A percentile compares a stretch with the other conserved stretches of the same genome.
These are phyloP conservation scores for Ballota nigra DNA, from an alignment of 257 asterid genomes.

Conservation along the genomic window DNA sequence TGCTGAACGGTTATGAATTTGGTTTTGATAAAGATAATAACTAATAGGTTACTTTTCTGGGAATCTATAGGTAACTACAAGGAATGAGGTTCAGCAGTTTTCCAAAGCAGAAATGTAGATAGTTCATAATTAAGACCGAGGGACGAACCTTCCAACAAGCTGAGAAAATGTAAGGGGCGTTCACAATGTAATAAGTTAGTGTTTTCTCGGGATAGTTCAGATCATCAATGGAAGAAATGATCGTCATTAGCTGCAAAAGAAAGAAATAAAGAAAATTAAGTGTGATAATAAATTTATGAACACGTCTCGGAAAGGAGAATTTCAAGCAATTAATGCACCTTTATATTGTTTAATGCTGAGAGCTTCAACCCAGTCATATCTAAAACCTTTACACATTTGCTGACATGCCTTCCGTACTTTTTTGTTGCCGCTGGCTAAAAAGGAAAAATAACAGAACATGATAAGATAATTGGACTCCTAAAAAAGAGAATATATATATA, in stretches of 20 bases:
- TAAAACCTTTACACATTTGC: slow-evolving; percentile 61
- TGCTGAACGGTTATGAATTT: not conserved
- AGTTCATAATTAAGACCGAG: not conserved
- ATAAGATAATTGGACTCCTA: not conserved
- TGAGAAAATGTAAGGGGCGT: slow-evolving; percentile 65
- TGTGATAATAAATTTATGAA: not conserved
- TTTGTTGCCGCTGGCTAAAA: slow-evolving; percentile 58
- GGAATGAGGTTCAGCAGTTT: not conserved
- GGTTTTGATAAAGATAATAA: not conserved
- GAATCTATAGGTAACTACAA: not conserved
- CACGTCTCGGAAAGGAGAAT: not conserved
- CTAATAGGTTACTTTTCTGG: not conserved
- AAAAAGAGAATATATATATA: slow-evolving; percentile 1
- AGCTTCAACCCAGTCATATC: slow-evolving; percentile 80
- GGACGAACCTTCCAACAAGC: slow-evolving; percentile 79
- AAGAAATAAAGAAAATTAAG: not conserved
- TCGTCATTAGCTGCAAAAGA: slow-evolving; percentile 54
- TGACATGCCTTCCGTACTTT: slow-evolving; percentile 46
- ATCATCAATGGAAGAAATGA: slow-evolving; percentile 67
- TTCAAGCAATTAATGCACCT: slow-evolving; percentile 36
- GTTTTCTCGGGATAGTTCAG: slow-evolving; percentile 79
- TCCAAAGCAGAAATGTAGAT: not conserved
- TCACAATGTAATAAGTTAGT: slow-evolving; percentile 66
- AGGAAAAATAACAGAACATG: no score
- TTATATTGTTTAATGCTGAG: slow-evolving; percentile 61